Base-by-base conservation (phyloP, 176 grass and related monocot genomes). In the Alloteropsis semialata region DNA sequence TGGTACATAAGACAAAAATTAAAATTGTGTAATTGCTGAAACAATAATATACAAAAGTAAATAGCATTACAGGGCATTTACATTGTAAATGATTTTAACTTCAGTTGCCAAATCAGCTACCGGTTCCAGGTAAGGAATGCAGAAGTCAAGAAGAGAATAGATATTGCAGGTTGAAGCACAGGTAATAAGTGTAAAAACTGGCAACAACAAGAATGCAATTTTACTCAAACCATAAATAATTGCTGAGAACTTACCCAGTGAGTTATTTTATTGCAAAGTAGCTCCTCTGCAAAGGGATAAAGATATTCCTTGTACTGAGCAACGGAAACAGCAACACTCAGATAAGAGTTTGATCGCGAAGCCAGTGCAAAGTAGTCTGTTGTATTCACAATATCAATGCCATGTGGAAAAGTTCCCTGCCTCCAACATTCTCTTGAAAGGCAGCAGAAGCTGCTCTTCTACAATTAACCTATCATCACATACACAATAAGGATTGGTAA, bases 341-440 rank as follows among this genome's bases (percentile, higher is more conserved):
- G 76, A 91, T 95, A 98, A 83, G 96, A 98, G 81, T 93, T 98
- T 78, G 90, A 70, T 27, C 92, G 82, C 30, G 96, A 98, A 80
- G 96, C 89, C 82, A 98, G 91, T 43, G 92, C 88, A 73, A 98
- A 98, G 70, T 98, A 98, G 45, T 95, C 96, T 78, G 96, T 81
- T 75, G 89, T 76, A 86, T 95, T 98, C 77, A 98, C 96, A 64
- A 95, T 93, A 72, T 98, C 88, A 81, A 98, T 98, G 91, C 96
- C 96, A 45, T 93, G 90, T 30, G 87, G 82, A 84, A 93, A 98
- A 72, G 81, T 91, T 65, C 92, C 96, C 62, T 93, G 96, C 63
- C 96, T 86, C 96, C 96, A 83, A 98, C 96, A 88, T 98, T 98
- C 91, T 98, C 96, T 85, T 98, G 96, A 95, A 98, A 95, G 54